phyloP scores from a whole-genome alignment of 805 yeast genomes.

The Pichia heedii region DNA sequence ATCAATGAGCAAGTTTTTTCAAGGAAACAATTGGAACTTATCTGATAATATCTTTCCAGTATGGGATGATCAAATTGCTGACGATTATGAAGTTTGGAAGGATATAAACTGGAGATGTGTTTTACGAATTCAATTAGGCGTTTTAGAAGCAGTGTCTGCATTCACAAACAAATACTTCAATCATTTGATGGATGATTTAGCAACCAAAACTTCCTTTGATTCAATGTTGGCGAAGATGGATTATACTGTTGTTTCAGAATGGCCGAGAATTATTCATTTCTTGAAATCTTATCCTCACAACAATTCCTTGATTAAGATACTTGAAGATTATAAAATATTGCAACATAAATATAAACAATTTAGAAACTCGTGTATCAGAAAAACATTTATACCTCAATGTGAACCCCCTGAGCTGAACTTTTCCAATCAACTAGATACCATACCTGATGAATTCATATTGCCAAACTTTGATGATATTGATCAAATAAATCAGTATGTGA shows the following conservation, averaged over 20 bases:
- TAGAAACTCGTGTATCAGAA: conserved; percentile 61
- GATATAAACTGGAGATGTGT: conserved; percentile 57
- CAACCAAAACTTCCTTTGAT: conserved; percentile 49
- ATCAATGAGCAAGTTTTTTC: conserved; percentile 31
- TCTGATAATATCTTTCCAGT: conserved; percentile 32
- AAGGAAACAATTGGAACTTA: neutral
- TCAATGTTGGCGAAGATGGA: conserved; percentile 61
- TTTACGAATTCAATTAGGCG: conserved; percentile 72
- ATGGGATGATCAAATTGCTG: conserved; percentile 40
- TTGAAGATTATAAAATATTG: conserved; percentile 18
- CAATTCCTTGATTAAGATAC: conserved; percentile 15
- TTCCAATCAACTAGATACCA: conserved; percentile 31
- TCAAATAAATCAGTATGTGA: conserved; percentile 52
- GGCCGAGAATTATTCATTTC: conserved; percentile 33
- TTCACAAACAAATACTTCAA: conserved; percentile 65
- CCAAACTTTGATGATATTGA: conserved; percentile 44
- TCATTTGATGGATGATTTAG: conserved; percentile 64
- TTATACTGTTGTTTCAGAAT: conserved; percentile 46
- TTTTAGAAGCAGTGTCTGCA: conserved; percentile 64
- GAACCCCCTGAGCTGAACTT: conserved; percentile 32
- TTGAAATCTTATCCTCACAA: conserved; percentile 15
- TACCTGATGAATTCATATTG: conserved; percentile 26
- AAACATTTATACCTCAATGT: conserved; percentile 56
- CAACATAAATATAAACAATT: conserved; percentile 49
- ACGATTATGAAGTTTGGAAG: conserved; percentile 30